A percentile compares a stretch with the other conserved stretches of the same genome.
Conservation (phyloP, 2,329 filamentous ascomycete species). For the Mycosphaerella arachidis region DNA sequence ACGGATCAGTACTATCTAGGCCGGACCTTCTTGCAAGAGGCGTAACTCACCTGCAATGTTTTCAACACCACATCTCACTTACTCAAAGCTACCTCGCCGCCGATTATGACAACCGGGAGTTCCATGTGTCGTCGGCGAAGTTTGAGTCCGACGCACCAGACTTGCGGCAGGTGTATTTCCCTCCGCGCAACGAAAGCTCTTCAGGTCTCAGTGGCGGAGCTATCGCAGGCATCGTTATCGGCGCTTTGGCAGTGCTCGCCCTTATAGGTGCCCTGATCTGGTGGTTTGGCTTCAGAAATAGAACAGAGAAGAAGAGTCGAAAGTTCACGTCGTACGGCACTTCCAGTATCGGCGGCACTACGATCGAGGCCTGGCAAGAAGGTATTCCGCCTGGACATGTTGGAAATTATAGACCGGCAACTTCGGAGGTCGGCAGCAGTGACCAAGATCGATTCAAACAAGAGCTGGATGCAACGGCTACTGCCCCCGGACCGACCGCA, state of each 20-base stretch:
- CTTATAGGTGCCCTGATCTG: constrained; percentile 3
- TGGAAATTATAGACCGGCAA: constrained; percentile 12
- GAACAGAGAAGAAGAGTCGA: constrained; percentile 2
- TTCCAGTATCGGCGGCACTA: constrained; percentile 15
- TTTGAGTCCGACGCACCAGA: not conserved
- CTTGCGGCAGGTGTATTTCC: not conserved
- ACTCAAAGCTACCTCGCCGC: constrained; percentile 8
- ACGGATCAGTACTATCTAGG: constrained; percentile 26
- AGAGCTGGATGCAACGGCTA: constrained; percentile 15
- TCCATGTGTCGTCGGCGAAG: constrained; percentile 6
- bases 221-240: constrained; percentile 17
- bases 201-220: constrained; percentile 9
- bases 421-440: constrained; percentile 1
- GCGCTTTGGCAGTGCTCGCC: not conserved
- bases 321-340: not conserved
- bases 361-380: constrained; percentile 12
- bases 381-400: constrained; percentile 3
- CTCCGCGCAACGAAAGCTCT: not conserved
- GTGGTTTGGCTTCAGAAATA: constrained; percentile 11
- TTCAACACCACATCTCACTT: not conserved
- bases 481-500: constrained; percentile 4
- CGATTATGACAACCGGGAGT: constrained; percentile 10
- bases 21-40: constrained; percentile 30
- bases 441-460: constrained; percentile 13
- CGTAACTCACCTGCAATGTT: constrained; percentile 15